phyloP scores from a whole-genome alignment of 495 filamentous ascomycete genomes.

The Oidiodendron maius region DNA sequence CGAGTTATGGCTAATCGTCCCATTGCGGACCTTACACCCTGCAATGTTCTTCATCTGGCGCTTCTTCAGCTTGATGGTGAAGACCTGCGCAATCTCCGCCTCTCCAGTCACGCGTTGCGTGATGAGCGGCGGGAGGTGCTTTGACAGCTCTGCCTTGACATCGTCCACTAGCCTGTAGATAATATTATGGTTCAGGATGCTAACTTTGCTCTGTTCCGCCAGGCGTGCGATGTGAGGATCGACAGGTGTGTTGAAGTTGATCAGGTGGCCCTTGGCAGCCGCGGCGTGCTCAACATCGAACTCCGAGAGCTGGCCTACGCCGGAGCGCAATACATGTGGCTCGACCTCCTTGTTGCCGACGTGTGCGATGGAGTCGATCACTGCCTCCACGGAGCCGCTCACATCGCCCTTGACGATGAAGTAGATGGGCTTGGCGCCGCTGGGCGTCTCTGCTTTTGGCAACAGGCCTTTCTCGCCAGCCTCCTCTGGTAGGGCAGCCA shows the following conservation, averaged over 20 bases:
- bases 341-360: conserved; percentile 80
- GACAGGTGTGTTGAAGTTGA: conserved; percentile 80
- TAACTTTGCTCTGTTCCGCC: conserved; percentile 64
- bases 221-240: conserved; percentile 61
- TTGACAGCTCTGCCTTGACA: conserved; percentile 61
- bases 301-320: conserved; percentile 73
- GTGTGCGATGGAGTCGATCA: conserved; percentile 63
- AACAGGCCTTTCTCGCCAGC: conserved; percentile 12
- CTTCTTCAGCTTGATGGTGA: conserved; percentile 74
- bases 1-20: conserved; percentile 51
- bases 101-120: conserved; percentile 72
- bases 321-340: conserved; percentile 68
- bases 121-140: conserved; percentile 58
- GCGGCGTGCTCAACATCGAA: conserved; percentile 87
- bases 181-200: conserved; percentile 78
- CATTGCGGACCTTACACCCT: conserved; percentile 84
- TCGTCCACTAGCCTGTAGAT: conserved; percentile 90
- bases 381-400: conserved; percentile 85
- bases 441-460: conserved; percentile 26
- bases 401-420: conserved; percentile 94
- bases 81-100: conserved; percentile 77
- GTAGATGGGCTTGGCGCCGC: conserved; percentile 58
- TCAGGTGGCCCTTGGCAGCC: conserved; percentile 59
- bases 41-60: conserved; percentile 67
- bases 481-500: conserved; percentile 25